These are phyloP conservation scores for Chenopodium berlandieri DNA, from an alignment of 148 eudicot species.

Conservation along the genomic window DNA sequence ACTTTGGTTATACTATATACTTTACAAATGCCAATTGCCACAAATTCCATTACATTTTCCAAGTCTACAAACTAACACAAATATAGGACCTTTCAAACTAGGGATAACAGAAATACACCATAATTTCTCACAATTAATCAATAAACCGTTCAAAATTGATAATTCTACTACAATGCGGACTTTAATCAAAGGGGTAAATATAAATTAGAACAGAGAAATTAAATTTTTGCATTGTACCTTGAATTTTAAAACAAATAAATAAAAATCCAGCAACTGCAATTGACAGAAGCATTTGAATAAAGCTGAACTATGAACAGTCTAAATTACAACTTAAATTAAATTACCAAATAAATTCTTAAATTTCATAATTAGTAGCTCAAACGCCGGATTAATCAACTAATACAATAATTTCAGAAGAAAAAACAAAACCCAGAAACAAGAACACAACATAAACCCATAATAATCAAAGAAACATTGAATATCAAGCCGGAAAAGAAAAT, in stretches of 20 bases:
- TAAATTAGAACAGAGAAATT: background rate
- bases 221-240: background rate
- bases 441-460: slow-evolving; percentile 6
- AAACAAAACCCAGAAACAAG: slow-evolving; percentile 15
- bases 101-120: background rate
- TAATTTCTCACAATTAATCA: background rate
- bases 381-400: background rate
- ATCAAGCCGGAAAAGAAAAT: background rate
- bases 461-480: background rate
- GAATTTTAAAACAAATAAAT: background rate
- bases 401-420: background rate
- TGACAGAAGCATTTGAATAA: background rate
- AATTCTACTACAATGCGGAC: background rate
- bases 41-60: background rate
- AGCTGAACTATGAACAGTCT: background rate
- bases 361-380: slow-evolving; percentile 1
- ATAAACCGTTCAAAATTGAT: background rate
- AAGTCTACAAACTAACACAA: background rate
- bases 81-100: background rate
- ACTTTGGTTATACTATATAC: background rate
- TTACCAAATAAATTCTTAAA: background rate
- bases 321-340: background rate
- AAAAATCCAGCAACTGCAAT: background rate
- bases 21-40: background rate
- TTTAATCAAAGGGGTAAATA: background rate